Evolutionary conservation across 768 basidiomycete genomes (phyloP).

Genomic region (Pluteus cervinus): DNA sequence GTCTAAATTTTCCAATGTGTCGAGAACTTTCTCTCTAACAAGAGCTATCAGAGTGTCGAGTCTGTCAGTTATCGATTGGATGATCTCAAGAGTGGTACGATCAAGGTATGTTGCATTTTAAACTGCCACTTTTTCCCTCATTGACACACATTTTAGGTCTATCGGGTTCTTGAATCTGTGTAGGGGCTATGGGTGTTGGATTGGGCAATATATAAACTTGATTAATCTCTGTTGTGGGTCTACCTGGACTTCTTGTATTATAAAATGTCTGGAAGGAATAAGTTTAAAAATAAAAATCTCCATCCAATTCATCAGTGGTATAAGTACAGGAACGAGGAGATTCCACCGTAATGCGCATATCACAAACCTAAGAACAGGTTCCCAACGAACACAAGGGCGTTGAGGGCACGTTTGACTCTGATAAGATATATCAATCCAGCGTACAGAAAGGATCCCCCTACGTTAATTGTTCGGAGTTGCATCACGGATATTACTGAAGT

Average conservation of each 20-base stretch:
- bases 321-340: neutral
- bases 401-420: too few relatives aligned
- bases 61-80: conserved; percentile 82
- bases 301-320: neutral
- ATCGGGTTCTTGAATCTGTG: conserved; percentile 32
- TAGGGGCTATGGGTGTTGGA: neutral
- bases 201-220: too few relatives aligned
- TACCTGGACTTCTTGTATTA: neutral
- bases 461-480: neutral
- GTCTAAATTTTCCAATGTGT: conserved; percentile 18
- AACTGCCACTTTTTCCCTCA: neutral
- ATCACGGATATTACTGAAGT: conserved; percentile 1
- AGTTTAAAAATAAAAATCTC: neutral
- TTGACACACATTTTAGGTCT: conserved; percentile 25
- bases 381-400: too few relatives aligned
- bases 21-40: neutral
- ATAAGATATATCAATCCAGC: neutral
- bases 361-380: too few relatives aligned
- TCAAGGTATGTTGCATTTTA: conserved; percentile 54
- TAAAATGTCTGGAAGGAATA: neutral
- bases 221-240: neutral
- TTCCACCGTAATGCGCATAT: too few relatives aligned
- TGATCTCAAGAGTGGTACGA: conserved; percentile 78
- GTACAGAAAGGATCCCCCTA: neutral
- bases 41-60: conserved; percentile 57